Conservation (phyloP, 306 rosid species). For the Mucuna pruriens region DNA sequence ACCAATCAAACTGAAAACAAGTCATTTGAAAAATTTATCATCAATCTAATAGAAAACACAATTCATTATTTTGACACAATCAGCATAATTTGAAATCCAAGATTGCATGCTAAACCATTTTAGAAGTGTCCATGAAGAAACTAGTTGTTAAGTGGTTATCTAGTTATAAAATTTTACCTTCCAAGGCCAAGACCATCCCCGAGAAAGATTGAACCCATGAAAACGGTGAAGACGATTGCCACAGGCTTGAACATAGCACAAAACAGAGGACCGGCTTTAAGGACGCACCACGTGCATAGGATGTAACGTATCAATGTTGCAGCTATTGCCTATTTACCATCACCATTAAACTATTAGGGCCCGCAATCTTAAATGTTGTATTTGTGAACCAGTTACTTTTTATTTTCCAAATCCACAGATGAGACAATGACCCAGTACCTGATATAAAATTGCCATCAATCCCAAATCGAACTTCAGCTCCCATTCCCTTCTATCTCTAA, state of each 20-base stretch:
- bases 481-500: slow-evolving; percentile 50
- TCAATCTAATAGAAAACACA: background rate
- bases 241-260: slow-evolving; percentile 63
- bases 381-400: background rate
- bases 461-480: slow-evolving; percentile 39
- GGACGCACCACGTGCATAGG: slow-evolving; percentile 45
- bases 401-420: background rate
- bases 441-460: slow-evolving; percentile 43
- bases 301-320: slow-evolving; percentile 29
- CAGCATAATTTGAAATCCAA: background rate
- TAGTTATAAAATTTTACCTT: slow-evolving; percentile 44
- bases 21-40: background rate
- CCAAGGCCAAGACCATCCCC: slow-evolving; percentile 55
- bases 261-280: slow-evolving; percentile 51
- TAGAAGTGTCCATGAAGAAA: background rate
- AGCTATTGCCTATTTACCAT: slow-evolving; percentile 43
- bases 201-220: slow-evolving; percentile 47
- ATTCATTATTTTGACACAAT: background rate
- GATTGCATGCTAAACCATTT: background rate
- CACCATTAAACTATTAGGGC: background rate
- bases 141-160: background rate
- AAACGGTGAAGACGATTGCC: slow-evolving; percentile 48
- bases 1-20: slow-evolving; percentile 52
- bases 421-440: slow-evolving; percentile 8
- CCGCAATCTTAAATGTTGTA: too few relatives aligned